Base-by-base conservation (phyloP, 805 yeast genomes). In the Yarrowia porcina region DNA sequence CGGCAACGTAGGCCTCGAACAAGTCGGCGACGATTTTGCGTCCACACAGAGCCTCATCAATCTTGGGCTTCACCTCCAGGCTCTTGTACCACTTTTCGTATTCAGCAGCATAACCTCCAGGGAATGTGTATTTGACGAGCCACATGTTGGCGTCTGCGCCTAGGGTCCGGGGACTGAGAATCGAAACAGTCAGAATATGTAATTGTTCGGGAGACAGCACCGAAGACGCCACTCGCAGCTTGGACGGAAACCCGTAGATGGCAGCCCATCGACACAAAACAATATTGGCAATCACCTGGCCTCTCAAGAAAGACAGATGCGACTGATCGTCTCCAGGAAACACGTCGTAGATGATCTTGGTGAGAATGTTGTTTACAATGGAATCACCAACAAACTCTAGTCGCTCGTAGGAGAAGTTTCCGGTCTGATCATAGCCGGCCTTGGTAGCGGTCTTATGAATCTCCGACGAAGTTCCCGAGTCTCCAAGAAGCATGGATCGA, bases 1-100 rank as follows among this genome's bases (percentile, higher is more conserved):
- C 99, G 7, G 97, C 98, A 49, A 94, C 80, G 68, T 93, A 93
- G 0, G 98, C 97, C 74, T 94, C 99, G 71, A 93, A 89, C 0
- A 88, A 84, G 77, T 93, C 99, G 0, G 98, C 97, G 69, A 81
- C 82, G 4, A 88, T 77, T 71, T 94, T 94, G 2, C 44, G 21
- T 10, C 44, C 44, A 17, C 67, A 72, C 1, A 52, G 32, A 8
- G 59, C 33, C 33, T 33, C 42, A 21, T 52, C 38, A 25, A 17
- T 38, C 69, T 63, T 21, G 25, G 44, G 44, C 20, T 18, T 11
- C 9, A 17, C 20, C 11, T 52, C 44, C 32, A 35, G 33, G 9
- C 17, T 8, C 6, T 17, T 9, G 33, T 21, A 52, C 20, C 25
- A 52, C 35, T 52, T 52, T 7, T 52, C 59, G 18, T 20, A 52